phyloP scores from a whole-genome alignment of 306 rosid genomes.

The Trifolium dubium region DNA sequence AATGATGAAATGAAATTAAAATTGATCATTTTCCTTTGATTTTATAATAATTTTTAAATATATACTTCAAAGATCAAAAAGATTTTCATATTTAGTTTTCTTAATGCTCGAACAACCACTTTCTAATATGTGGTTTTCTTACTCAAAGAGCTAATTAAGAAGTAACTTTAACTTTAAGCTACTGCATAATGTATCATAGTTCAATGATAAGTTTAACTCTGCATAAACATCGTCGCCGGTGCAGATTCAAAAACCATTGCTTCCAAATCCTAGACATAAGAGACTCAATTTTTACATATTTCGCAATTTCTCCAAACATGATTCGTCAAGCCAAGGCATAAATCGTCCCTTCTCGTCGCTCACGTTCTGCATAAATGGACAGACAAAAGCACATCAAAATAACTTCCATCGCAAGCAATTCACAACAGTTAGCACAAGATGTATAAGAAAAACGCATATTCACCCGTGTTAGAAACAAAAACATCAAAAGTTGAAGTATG shows the following conservation, averaged over 20 bases:
- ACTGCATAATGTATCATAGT: neutral
- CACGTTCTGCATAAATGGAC: conserved; percentile 53
- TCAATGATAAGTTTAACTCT: conserved; percentile 16
- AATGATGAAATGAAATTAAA: too few relatives aligned
- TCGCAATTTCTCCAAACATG: conserved; percentile 45
- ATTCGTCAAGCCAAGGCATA: conserved; percentile 67
- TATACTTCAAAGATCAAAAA: too few relatives aligned
- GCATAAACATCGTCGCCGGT: neutral
- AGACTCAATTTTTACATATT: conserved; percentile 22
- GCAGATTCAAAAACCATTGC: neutral
- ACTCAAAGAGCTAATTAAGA: neutral
- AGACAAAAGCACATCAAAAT: conserved; percentile 17
- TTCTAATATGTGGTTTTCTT: neutral
- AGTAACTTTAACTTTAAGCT: neutral
- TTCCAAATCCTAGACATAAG: conserved; percentile 18
- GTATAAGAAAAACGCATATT: conserved; percentile 4
- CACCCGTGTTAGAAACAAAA: neutral
- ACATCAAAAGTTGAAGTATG: neutral
- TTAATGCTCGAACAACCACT: neutral
- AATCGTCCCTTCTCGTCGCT: conserved; percentile 48
- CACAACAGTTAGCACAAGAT: conserved; percentile 8
- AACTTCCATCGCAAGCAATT: neutral
- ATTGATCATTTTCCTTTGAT: too few relatives aligned
- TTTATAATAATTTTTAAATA: too few relatives aligned
- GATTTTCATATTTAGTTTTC: too few relatives aligned